Conservation (phyloP, 495 filamentous ascomycete species). For the Tuber umbilicatum region DNA sequence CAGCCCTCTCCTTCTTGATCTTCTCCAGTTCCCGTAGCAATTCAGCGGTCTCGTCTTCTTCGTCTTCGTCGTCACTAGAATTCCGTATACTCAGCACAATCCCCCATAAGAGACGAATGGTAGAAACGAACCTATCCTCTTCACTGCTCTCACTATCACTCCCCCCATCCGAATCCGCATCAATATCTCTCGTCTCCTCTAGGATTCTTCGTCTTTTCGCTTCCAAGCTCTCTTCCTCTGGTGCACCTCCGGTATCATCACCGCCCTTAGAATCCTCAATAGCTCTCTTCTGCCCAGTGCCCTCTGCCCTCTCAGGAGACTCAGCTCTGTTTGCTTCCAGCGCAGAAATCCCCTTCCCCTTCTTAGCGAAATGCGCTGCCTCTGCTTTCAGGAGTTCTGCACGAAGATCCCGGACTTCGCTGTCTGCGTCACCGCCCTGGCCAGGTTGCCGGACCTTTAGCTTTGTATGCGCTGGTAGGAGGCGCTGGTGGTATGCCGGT, state of each 20-base stretch:
- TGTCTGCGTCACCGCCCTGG: slow-evolving; percentile 78
- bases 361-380: slow-evolving; percentile 78
- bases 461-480: slow-evolving; percentile 84
- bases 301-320: slow-evolving; percentile 16
- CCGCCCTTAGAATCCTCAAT: slow-evolving; percentile 48
- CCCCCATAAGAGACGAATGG: neutral
- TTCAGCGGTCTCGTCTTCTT: slow-evolving; percentile 85
- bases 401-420: slow-evolving; percentile 69
- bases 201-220: slow-evolving; percentile 80
- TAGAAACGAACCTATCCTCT: slow-evolving; percentile 53
- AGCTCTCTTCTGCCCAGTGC: slow-evolving; percentile 56
- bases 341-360: slow-evolving; percentile 53
- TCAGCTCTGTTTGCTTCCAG: slow-evolving; percentile 12
- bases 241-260: slow-evolving; percentile 42
- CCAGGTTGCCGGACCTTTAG: slow-evolving; percentile 84
- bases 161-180: slow-evolving; percentile 74
- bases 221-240: slow-evolving; percentile 64
- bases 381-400: slow-evolving; percentile 87
- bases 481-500: slow-evolving; percentile 91
- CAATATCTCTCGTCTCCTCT: slow-evolving; percentile 81
- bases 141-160: slow-evolving; percentile 61
- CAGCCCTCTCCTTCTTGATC: slow-evolving; percentile 82
- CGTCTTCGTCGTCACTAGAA: slow-evolving; percentile 53
- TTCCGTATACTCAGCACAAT: neutral
- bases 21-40: slow-evolving; percentile 88